Evolutionary conservation across 805 yeast genomes (phyloP), one percentile per base, ranked within the genome.

Genomic region (Lipomyces spencermartinsiae): DNA sequence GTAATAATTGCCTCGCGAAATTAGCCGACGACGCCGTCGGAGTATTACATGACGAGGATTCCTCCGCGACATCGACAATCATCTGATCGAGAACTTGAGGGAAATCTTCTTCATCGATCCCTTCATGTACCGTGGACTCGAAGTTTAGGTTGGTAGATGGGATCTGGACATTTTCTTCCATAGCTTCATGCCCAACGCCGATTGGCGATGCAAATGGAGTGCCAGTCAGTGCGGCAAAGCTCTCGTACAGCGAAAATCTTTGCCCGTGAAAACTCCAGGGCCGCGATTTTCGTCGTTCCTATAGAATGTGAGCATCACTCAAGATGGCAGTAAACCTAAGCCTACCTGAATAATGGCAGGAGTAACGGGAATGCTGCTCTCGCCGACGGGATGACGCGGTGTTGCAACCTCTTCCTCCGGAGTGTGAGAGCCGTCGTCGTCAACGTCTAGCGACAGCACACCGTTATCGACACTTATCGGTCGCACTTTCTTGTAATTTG

Each of bases 191-290:
- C 16, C 22, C 19, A 43, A n/a, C 22, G 9, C 22, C 1, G 9
- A n/a, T n/a, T 1, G 49, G 49, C 49, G 49, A 43, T 4, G 49
- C 49, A n/a, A 43, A 43, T n/a, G 49, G 22, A n/a, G 49, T 7
- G 22, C 49, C 49, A 43, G 49, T 43, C 49, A 43, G 35, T 25
- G 64, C 56, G 0, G 61, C 60, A 22, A 62, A 39, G 31, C 61
- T 55, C 37, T 62, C 65, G 51, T 63, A 49, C 2, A 58, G 29
- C n/a, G 66, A 63, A 51, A 46, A 63, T 29, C 66, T 37, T 37
- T 58, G 60, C 25, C 66, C 61, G 54, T 64, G 67, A n/a, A 35
- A 33, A 43, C 65, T 64, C 68, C 58, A 62, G 6, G 67, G 61
- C 8, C 67, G 43, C 12, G 67, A 62, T 19, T 64, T 54, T 29